Conservation (phyloP, 1,139 yeast species). For the Suhomyces kunorum region DNA sequence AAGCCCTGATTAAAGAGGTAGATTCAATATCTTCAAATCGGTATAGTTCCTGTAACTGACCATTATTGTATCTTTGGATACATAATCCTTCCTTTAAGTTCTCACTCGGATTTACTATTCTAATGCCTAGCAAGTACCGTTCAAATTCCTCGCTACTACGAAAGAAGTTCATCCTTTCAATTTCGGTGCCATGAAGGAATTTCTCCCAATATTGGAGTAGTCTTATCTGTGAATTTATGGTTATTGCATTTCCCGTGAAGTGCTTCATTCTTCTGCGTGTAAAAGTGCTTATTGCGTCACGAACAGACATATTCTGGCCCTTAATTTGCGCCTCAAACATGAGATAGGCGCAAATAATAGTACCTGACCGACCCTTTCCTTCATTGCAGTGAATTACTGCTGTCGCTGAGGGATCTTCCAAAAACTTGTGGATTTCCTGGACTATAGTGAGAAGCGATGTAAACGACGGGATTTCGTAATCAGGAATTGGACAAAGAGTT, state of each 20-base stretch:
- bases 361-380: conserved; percentile 91
- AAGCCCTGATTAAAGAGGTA: neutral
- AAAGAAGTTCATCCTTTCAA: neutral
- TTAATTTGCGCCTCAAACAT: conserved; percentile 34
- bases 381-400: conserved; percentile 86
- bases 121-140: conserved; percentile 2
- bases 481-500: conserved; percentile 60
- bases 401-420: conserved; percentile 33
- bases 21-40: neutral
- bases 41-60: neutral
- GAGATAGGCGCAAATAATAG: conserved; percentile 69
- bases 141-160: neutral
- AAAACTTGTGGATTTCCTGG: conserved; percentile 45
- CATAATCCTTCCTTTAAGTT: neutral
- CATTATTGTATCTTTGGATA: neutral
- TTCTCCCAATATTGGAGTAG: conserved; percentile 62
- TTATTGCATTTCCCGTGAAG: conserved; percentile 65
- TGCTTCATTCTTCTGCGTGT: conserved; percentile 59
- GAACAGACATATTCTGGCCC: conserved; percentile 26
- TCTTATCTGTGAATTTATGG: conserved; percentile 68
- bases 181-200: conserved; percentile 21
- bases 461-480: conserved; percentile 78
- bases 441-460: conserved; percentile 46
- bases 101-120: neutral
- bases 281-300: conserved; percentile 53